Base-by-base conservation (phyloP, 352 stramenopile genomes). In the Pseudoperonospora humuli region DNA sequence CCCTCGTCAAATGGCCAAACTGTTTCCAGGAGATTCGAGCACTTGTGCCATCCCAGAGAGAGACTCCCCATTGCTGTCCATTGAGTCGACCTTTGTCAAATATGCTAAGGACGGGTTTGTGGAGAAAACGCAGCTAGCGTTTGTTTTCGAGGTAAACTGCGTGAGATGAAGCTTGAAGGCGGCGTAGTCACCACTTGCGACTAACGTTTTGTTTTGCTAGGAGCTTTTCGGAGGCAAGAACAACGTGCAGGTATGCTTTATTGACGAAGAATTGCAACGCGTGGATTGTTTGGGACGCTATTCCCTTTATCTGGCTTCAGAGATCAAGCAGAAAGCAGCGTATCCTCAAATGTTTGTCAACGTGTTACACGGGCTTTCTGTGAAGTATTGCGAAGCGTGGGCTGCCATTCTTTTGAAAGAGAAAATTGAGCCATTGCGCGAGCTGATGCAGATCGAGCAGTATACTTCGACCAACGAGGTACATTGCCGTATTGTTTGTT, bases 401-500 rank as follows among this genome's bases (percentile, higher is more conserved):
- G 72, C 79, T 40, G 48, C 53, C 7, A 61, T 62, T 7, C 44
- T 86, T 15, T 44, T 89, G 9, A 23, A 67, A 13, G 51, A 78
- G 31, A 84, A 86, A 38, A 86, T 92, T 39, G 53, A 73, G 8
- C 75, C 76, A 7, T 54, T 92, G 26, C 65, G 67, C 4, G 68
- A 78, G 27, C 50, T 82, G 25, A 57, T 88, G 17, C 57, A 70
- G 17, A 69, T 75, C 9, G 76, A 92, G 45, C 68, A 79, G 39
- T 92, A 88, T 45, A 51, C 68, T 40, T 61, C 66, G 5, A 84
- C 72, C 7, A 92, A 92, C 20, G 72, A 92, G 74, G 79, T 91
- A 62, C 9, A 40, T 15, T 19, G 2, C 35, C 3, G 7, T 39
- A 25, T 21, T 26, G 25, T 32, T 35, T n/a, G n/a, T n/a, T n/a